Evolutionary conservation across 257 asterid species (phyloP), one percentile per base, ranked within the genome.

Genomic region (Petrea volubilis): DNA sequence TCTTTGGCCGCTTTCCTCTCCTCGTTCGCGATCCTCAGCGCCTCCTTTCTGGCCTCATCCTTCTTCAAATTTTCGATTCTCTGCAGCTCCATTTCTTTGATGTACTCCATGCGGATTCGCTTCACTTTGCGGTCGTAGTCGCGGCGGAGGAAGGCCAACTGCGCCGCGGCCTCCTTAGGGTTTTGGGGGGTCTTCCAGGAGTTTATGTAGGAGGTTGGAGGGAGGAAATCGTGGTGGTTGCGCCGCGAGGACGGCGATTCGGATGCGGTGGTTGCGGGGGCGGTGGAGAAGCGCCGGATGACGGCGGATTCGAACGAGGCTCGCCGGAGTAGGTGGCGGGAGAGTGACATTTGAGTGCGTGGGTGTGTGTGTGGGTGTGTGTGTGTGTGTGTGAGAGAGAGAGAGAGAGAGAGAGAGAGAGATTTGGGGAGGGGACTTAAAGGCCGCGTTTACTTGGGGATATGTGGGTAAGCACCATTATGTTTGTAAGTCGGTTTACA

Each of bases 121-220:
- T 86, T 92, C 46, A 90, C 80, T 58, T 85, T 84, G 7, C 74
- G 85, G 13, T 61, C 89, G 75, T 90, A 92, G 29, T 89, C 89
- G 47, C 96, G 89, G 34, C 96, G 91, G 40, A 90, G 89, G 6
- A 73, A 78, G 10, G 87, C 87, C 53, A 92, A 77, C 61, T 79
- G 84, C 49, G 77, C 53, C 68, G 84, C 86, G 38, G 98, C 98
- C 57, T 90, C 94, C 79, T 71, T 83, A n/a, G 96, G 98, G 64
- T 79, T 75, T 18, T 72, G 77, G 3, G 86, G 82, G 43, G 81
- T 49, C 56, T 77, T 82, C 98, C 98, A 92, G 33, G 96, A 88
- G 80, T 78, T 82, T 12, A 90, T 76, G 82, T 82, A 90, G 3
- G 84, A 14, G 55, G 38, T 75, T 50, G 96, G 88, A 3, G 88